Percentiles rank a stretch among this genome's conserved stretches.
phyloP scores from a whole-genome alignment of 345 rosid species.

The Iberis pinnata region DNA sequence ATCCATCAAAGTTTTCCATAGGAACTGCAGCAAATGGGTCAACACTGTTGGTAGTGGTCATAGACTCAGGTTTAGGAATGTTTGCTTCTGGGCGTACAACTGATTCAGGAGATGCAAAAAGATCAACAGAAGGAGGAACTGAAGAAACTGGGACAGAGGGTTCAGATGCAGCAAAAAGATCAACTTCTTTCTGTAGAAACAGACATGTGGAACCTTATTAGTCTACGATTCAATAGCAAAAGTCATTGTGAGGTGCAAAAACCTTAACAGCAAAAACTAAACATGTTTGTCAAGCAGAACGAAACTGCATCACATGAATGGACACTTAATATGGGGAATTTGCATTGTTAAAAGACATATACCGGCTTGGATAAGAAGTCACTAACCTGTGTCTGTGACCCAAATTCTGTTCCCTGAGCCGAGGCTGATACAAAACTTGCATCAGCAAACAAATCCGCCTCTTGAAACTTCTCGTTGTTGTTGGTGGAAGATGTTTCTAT shows the following conservation, averaged over 20 bases:
- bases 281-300: background rate
- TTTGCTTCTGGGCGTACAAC: slow-evolving; percentile 48
- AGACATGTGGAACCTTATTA: slow-evolving; percentile 17
- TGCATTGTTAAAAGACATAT: background rate
- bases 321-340: background rate
- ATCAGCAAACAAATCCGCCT: slow-evolving; percentile 89
- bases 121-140: slow-evolving; percentile 52
- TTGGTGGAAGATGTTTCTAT: slow-evolving; percentile 38
- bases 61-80: slow-evolving; percentile 32
- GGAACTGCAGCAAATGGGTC: slow-evolving; percentile 91
- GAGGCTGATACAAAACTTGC: slow-evolving; percentile 88
- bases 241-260: slow-evolving; percentile 1
- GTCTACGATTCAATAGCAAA: slow-evolving; percentile 1
- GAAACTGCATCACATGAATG: slow-evolving; percentile 12
- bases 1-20: slow-evolving; percentile 67
- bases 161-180: slow-evolving; percentile 30
- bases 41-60: slow-evolving; percentile 31
- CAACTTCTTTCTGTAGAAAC: slow-evolving; percentile 32
- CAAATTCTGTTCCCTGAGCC: slow-evolving; percentile 37
- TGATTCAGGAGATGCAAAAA: slow-evolving; percentile 49
- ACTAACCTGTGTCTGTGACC: slow-evolving; percentile 51
- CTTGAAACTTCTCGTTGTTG: slow-evolving; percentile 37
- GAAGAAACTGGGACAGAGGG: slow-evolving; percentile 35
- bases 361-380: slow-evolving; percentile 8
- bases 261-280: background rate